phyloP scores from a whole-genome alignment of 1,284 basidiomycete genomes.

The Cryptococcus sp. region DNA sequence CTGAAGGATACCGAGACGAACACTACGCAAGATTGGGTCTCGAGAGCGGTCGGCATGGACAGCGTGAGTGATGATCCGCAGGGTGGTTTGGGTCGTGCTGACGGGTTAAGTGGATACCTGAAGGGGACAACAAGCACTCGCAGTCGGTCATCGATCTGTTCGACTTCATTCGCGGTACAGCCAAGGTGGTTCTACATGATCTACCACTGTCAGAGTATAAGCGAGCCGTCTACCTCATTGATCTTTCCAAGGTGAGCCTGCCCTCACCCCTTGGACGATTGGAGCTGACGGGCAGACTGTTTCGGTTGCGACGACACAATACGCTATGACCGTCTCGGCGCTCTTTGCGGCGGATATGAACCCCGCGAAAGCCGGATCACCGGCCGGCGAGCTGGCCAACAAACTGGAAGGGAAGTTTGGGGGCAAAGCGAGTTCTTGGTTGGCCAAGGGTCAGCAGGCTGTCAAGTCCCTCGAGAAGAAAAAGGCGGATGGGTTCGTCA shows the following conservation, averaged over 20 bases:
- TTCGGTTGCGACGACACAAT: constrained; percentile 35
- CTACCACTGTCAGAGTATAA: constrained; percentile 43
- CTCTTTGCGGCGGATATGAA: constrained; percentile 39
- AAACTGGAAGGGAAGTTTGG: constrained; percentile 26
- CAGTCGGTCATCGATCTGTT: constrained; percentile 46
- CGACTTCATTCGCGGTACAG: constrained; percentile 40
- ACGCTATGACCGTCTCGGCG: constrained; percentile 38
- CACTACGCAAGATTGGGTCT: constrained; percentile 45
- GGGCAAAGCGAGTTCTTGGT: constrained; percentile 43
- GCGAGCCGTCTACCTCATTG: constrained; percentile 44
- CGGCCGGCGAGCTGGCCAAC: constrained; percentile 17
- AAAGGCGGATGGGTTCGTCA: constrained; percentile 33
- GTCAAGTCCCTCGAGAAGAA: constrained; percentile 40
- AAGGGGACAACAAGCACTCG: constrained; percentile 37
- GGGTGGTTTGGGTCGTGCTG: background rate
- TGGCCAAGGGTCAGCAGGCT: constrained; percentile 45
- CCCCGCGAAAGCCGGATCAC: constrained; percentile 24
- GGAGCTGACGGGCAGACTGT: constrained; percentile 40
- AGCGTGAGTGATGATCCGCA: constrained; percentile 19
- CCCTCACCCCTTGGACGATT: no score
- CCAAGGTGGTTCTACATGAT: constrained; percentile 34
- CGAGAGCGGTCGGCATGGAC: constrained; percentile 43
- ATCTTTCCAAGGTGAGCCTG: constrained; percentile 42
- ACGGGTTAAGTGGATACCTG: constrained; percentile 39
- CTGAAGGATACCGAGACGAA: constrained; percentile 39